phyloP scores from a whole-genome alignment of 192 early-diverging fungal genomes.

The Podila epicladia region DNA sequence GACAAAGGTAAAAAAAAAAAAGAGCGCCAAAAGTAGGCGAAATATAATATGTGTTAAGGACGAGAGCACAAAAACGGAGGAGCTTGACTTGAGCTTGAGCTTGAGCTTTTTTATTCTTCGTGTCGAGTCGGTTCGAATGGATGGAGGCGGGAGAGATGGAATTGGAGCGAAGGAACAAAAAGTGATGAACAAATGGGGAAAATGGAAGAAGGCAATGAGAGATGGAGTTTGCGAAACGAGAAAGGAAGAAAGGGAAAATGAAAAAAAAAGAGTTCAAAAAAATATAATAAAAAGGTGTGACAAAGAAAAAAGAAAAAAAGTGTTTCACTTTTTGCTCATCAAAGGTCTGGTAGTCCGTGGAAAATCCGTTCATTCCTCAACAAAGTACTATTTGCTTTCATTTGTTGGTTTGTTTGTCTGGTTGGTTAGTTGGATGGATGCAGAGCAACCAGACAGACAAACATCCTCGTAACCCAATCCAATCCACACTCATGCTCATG shows the following conservation, averaged over 20 bases:
- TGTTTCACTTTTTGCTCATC: background rate
- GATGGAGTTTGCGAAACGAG: background rate
- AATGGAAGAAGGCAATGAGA: background rate
- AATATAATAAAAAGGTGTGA: slow-evolving; percentile 1
- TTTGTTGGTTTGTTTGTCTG: too few relatives aligned
- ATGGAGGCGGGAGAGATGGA: background rate
- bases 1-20: too few relatives aligned
- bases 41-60: background rate
- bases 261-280: too few relatives aligned
- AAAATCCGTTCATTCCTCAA: too few relatives aligned
- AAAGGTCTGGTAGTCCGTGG: too few relatives aligned
- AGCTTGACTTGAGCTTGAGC: background rate
- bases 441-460: too few relatives aligned
- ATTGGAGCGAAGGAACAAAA: background rate
- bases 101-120: background rate
- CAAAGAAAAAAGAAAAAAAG: background rate
- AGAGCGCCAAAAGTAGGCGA: background rate
- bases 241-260: background rate
- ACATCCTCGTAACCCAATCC: too few relatives aligned
- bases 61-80: background rate
- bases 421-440: too few relatives aligned
- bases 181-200: slow-evolving; percentile 1
- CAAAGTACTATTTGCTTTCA: too few relatives aligned
- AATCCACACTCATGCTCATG: too few relatives aligned
- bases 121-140: background rate